phyloP scores from a whole-genome alignment of 1,284 basidiomycete species.

The Phlebopus sp. region DNA sequence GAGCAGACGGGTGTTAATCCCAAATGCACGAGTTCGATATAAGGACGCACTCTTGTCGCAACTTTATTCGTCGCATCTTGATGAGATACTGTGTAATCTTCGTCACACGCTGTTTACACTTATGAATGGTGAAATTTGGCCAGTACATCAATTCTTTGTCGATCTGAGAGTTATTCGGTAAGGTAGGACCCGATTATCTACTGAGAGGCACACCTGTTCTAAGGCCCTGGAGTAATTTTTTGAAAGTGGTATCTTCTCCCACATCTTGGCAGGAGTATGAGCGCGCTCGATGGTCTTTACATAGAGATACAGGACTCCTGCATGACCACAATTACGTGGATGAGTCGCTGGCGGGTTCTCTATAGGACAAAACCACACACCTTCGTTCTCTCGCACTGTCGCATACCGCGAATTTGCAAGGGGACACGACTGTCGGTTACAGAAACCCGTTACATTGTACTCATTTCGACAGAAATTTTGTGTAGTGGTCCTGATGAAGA shows the following conservation, averaged over 20 bases:
- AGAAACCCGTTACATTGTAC: constrained; percentile 98
- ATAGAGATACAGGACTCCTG: constrained; percentile 89
- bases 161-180: constrained; percentile 54
- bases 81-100: constrained; percentile 99
- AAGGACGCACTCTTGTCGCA: constrained; percentile 80
- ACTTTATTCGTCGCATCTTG: constrained; percentile 90
- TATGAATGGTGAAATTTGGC: constrained; percentile 97
- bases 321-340: neutral
- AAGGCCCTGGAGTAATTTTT: constrained; percentile 95
- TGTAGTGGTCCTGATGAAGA: constrained; percentile 69
- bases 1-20: neutral
- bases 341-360: neutral
- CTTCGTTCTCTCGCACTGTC: constrained; percentile 94
- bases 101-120: constrained; percentile 98
- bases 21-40: constrained; percentile 3
- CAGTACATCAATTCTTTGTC: constrained; percentile 95
- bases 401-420: constrained; percentile 97
- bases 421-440: constrained; percentile 94
- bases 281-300: constrained; percentile 98
- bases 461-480: constrained; percentile 99
- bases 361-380: constrained; percentile 41
- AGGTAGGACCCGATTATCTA: neutral
- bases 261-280: constrained; percentile 94
- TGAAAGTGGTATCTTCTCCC: constrained; percentile 93
- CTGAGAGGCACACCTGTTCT: constrained; percentile 69